Conservation (phyloP, 1,284 basidiomycete genomes). For the Grifola frondosa region DNA sequence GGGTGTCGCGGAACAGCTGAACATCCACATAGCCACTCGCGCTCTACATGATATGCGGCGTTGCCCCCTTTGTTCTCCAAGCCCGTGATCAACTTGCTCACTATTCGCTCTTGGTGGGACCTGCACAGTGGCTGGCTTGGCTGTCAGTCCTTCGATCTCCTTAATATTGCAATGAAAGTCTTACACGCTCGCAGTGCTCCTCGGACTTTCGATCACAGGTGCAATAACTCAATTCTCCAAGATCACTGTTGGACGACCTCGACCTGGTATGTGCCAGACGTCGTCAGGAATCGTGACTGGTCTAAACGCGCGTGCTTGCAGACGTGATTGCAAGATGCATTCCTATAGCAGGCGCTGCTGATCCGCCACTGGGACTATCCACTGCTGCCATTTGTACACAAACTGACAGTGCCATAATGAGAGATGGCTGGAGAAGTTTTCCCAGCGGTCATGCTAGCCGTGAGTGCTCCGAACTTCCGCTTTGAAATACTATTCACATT, state of each 20-base stretch:
- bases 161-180: background rate
- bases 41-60: constrained; percentile 68
- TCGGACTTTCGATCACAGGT: constrained; percentile 76
- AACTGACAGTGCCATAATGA: constrained; percentile 53
- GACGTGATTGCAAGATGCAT: constrained; percentile 86
- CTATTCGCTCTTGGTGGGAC: constrained; percentile 85
- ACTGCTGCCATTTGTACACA: constrained; percentile 81
- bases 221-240: constrained; percentile 85
- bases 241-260: constrained; percentile 85
- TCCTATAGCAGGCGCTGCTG: constrained; percentile 61
- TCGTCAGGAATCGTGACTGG: too few relatives aligned
- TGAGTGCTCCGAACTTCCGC: constrained; percentile 39
- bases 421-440: constrained; percentile 92
- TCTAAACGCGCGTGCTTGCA: too few relatives aligned
- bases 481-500: background rate
- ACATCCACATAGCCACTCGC: constrained; percentile 29
- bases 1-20: background rate
- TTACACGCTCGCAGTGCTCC: constrained; percentile 51
- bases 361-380: constrained; percentile 76
- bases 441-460: constrained; percentile 89
- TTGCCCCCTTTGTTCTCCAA: constrained; percentile 70
- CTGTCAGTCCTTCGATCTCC: constrained; percentile 42
- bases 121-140: constrained; percentile 82
- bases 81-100: constrained; percentile 64
- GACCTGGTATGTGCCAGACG: constrained; percentile 71